These are phyloP conservation scores for Lipomyces kockii DNA, from an alignment of 805 yeast genomes.

Conservation along the genomic window DNA sequence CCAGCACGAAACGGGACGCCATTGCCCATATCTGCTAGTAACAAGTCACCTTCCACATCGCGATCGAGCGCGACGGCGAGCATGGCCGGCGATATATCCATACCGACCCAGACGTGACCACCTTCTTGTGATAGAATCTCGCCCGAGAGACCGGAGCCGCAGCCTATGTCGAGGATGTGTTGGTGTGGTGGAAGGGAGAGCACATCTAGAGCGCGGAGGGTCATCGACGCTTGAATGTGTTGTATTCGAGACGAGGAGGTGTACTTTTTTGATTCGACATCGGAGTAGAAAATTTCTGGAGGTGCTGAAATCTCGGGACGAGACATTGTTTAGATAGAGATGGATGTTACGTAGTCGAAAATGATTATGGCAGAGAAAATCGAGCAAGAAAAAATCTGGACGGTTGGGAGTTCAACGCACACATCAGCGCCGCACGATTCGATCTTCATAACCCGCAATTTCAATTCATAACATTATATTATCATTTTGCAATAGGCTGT, in stretches of 20 bases:
- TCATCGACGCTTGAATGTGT: slow-evolving; percentile 98
- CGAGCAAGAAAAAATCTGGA: too few relatives aligned
- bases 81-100: slow-evolving; percentile 97
- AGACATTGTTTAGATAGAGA: slow-evolving; percentile 25
- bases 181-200: slow-evolving; percentile 71
- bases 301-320: slow-evolving; percentile 38
- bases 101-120: slow-evolving; percentile 91
- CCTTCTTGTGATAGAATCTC: slow-evolving; percentile 87
- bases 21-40: slow-evolving; percentile 88
- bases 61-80: slow-evolving; percentile 90
- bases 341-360: background rate
- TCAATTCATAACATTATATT: too few relatives aligned
- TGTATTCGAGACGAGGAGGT: slow-evolving; percentile 95
- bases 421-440: too few relatives aligned
- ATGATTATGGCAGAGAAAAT: background rate
- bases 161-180: slow-evolving; percentile 86
- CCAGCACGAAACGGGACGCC: slow-evolving; percentile 97
- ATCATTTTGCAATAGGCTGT: too few relatives aligned
- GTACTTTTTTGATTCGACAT: slow-evolving; percentile 84
- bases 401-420: too few relatives aligned
- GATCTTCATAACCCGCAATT: too few relatives aligned
- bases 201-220: slow-evolving; percentile 87
- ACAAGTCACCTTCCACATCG: slow-evolving; percentile 90
- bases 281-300: slow-evolving; percentile 70
- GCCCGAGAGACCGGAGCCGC: slow-evolving; percentile 96